A percentile compares a stretch with the other conserved stretches of the same genome.
Conservation (phyloP, 176 grass and related monocot species). For the Carex myosuroides region DNA sequence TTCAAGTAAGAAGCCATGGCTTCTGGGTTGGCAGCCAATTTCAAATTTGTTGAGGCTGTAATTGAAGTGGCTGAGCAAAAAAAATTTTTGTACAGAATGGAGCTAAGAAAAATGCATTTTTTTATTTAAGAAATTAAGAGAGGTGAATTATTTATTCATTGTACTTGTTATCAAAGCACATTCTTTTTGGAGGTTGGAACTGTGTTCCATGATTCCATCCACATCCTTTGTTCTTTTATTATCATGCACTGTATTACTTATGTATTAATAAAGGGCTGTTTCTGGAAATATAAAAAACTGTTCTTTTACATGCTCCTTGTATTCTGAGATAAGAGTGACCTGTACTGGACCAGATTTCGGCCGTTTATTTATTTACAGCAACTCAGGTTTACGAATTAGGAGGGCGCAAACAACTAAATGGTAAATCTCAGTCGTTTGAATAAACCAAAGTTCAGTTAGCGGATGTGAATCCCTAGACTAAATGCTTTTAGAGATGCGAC, state of each 20-base stretch:
- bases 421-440: no score
- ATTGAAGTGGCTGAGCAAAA: background rate
- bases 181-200: background rate
- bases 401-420: no score
- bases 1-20: constrained; percentile 64
- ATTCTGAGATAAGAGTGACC: no score
- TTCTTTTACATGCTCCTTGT: no score
- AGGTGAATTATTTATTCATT: constrained; percentile 16
- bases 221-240: background rate
- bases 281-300: background rate
- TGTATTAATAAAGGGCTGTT: background rate
- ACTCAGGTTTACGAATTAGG: no score
- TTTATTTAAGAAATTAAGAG: background rate
- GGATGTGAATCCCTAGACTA: no score
- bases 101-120: background rate
- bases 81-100: background rate
- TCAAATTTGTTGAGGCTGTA: constrained; percentile 65
- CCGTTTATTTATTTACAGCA: no score
- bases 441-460: no score
- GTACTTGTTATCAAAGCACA: background rate
- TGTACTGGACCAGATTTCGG: no score
- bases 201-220: no score
- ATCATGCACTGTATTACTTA: background rate
- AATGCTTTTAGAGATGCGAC: no score
- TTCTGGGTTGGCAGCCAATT: constrained; percentile 88